Evolutionary conservation across 1,139 yeast species (phyloP), one percentile per base, ranked within the genome.

Genomic region (Geotrichum klebahnii): DNA sequence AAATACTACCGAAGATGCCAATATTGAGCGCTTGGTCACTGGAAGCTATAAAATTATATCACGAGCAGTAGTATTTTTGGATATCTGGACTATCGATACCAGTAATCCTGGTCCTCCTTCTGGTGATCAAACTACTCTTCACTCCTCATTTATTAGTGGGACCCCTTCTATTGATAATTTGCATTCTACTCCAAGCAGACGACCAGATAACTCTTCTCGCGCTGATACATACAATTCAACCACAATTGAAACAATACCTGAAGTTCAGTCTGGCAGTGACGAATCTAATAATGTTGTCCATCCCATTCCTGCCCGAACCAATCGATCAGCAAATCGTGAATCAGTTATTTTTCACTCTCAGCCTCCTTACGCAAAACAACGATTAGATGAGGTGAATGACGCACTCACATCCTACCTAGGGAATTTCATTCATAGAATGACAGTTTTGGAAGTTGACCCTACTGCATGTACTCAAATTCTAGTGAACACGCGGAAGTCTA

Each of bases 11-110:
- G 82, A 79, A 53, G 75, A 75, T 47, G 74, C 75, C 40, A 82
- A 85, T 57, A 78, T 88, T 53, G 88, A 83, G 59, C 79, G 82
- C 20, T 72, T 90, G 53, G 84, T 86, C 31, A 68, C 82, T 46
- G 78, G 89, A 73, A 80, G 86, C 5, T 82, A 80, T 64, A 86
- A 86, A 62, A 87, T 88, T 14, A 70, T 87, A 28, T 75, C 84
- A 58, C 80, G 84, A 57, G 85, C 95, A 0, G 77, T 84, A 17
- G 72, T 77, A 0, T 88, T 89, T 63, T 75, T 86, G 52, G 84
- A 82, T 55, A 76, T 81, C 8, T 87, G 96, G 95, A 79, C 61
- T 1, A 59, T 62, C 32, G 67, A 63, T 36, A 55, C 54, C 20
- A 54, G 56, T 42, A 44, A 38, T 17, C 43, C 45, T 33, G 48